A percentile compares a stretch with the other conserved stretches of the same genome.
Conservation (phyloP, 352 stramenopile genomes). For the Globisporangium cylindrosporum region DNA sequence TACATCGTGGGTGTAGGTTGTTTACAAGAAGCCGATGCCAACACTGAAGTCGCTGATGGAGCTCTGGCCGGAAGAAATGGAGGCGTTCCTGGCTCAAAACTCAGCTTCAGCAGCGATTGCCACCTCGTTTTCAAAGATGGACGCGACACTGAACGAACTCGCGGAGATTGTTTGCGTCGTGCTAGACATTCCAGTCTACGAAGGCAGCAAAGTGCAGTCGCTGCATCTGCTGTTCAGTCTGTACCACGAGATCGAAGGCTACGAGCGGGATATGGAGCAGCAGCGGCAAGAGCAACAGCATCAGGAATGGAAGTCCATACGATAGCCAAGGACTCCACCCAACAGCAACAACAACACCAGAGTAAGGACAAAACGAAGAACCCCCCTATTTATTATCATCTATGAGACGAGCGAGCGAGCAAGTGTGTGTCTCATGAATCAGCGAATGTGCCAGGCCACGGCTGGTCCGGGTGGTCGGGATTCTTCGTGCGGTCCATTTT, state of each 20-base stretch:
- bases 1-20: conserved; percentile 22
- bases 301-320: conserved; percentile 5
- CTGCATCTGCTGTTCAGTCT: conserved; percentile 92
- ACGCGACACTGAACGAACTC: conserved; percentile 86
- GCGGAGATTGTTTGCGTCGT: conserved; percentile 83
- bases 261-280: conserved; percentile 46
- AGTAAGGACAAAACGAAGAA: neutral
- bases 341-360: neutral
- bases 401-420: neutral
- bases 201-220: conserved; percentile 74
- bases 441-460: conserved; percentile 78
- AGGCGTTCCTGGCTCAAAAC: conserved; percentile 49
- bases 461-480: conserved; percentile 55
- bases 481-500: conserved; percentile 69
- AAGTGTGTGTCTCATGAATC: conserved; percentile 25
- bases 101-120: conserved; percentile 13
- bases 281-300: conserved; percentile 5
- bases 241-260: conserved; percentile 74
- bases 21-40: conserved; percentile 91
- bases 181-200: conserved; percentile 91
- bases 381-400: conserved; percentile 15
- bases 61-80: conserved; percentile 87
- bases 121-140: conserved; percentile 45
- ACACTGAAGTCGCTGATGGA: conserved; percentile 87
- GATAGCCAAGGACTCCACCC: conserved; percentile 4